Evolutionary conservation across 1,284 basidiomycete genomes (phyloP).

Genomic region (Heterobasidion irregulare): DNA sequence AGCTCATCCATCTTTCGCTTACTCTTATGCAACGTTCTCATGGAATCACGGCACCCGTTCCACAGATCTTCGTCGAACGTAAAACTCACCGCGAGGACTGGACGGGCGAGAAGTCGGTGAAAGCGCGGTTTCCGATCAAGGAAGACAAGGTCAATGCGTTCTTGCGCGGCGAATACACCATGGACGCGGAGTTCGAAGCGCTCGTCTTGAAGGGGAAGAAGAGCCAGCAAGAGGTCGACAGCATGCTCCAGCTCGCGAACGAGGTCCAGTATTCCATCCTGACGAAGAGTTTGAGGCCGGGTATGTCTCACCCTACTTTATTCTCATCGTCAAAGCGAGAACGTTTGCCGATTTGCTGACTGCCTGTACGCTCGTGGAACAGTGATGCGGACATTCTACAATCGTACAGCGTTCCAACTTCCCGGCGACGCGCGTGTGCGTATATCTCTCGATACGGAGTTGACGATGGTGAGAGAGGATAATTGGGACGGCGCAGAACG

Average conservation of each 20-base stretch:
- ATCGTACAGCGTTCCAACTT: slow-evolving; percentile 97
- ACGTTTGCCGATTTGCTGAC: no score
- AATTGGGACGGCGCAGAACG: slow-evolving; percentile 88
- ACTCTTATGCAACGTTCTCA: background rate
- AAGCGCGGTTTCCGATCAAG: slow-evolving; percentile 96
- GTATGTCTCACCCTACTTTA: slow-evolving; percentile 29
- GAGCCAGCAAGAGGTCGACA: slow-evolving; percentile 86
- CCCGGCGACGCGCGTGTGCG: slow-evolving; percentile 97
- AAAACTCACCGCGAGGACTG: slow-evolving; percentile 99
- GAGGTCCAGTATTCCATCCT: slow-evolving; percentile 93
- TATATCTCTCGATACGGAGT: slow-evolving; percentile 96
- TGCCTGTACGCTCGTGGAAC: background rate
- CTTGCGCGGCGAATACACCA: slow-evolving; percentile 83
- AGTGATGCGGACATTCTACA: slow-evolving; percentile 99
- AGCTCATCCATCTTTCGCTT: background rate
- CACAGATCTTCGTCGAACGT: slow-evolving; percentile 93
- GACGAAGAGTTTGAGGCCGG: slow-evolving; percentile 78
- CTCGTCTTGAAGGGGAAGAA: slow-evolving; percentile 92
- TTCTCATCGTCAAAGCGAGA: slow-evolving; percentile 1
- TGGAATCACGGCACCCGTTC: background rate
- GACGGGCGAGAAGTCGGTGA: slow-evolving; percentile 99
- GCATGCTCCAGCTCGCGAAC: slow-evolving; percentile 93
- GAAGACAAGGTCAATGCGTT: slow-evolving; percentile 94
- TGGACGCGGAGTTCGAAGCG: slow-evolving; percentile 91
- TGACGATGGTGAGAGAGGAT: slow-evolving; percentile 92